phyloP scores from a whole-genome alignment of 805 yeast species.

The Priceomyces castillae region DNA sequence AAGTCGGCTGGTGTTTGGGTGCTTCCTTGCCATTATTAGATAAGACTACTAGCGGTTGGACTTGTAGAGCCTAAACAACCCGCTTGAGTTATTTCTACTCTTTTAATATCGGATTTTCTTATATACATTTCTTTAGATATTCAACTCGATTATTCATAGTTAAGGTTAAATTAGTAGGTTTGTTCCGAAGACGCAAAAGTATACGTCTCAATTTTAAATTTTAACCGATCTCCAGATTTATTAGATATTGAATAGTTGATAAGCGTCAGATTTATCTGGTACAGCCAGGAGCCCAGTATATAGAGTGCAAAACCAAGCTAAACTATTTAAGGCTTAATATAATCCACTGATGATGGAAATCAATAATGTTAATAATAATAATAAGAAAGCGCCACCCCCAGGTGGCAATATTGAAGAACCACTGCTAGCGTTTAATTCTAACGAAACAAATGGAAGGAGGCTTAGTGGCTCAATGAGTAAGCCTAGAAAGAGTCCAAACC shows the following conservation, averaged over 20 bases:
- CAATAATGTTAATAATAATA: background rate
- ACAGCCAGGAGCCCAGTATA: no score
- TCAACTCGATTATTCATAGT: no score
- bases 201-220: no score
- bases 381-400: background rate
- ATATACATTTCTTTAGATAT: no score
- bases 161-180: no score
- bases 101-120: no score
- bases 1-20: constrained; percentile 98
- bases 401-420: background rate
- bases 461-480: background rate
- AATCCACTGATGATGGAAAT: background rate
- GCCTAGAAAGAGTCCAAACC: background rate
- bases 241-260: no score
- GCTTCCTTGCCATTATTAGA: constrained; percentile 91
- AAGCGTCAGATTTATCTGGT: no score
- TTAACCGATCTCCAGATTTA: no score
- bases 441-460: background rate
- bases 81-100: background rate
- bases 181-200: no score
- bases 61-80: constrained; percentile 47
- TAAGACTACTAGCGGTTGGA: constrained; percentile 60
- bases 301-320: no score
- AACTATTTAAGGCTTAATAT: no score
- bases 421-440: background rate